A percentile compares a stretch with the other conserved stretches of the same genome.
Conservation (phyloP, 2,329 filamentous ascomycete species). For the Boeremia lycopersici region DNA sequence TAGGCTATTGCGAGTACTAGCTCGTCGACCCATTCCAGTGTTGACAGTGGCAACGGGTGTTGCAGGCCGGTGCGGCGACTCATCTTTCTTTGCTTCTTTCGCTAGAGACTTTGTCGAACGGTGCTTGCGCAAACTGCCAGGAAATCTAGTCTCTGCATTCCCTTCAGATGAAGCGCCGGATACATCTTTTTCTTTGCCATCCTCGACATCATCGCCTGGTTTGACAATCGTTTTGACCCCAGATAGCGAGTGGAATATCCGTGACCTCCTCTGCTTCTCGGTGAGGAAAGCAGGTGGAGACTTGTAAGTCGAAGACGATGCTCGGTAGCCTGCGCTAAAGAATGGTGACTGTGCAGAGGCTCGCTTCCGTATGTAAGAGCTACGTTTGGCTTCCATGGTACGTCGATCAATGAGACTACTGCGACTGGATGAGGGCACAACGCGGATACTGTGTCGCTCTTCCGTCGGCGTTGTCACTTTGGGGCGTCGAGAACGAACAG, state of each 20-base stretch:
- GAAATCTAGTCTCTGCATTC: slow-evolving; percentile 18
- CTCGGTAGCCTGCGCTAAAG: slow-evolving; percentile 45
- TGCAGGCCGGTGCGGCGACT: slow-evolving; percentile 23
- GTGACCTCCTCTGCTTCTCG: slow-evolving; percentile 16
- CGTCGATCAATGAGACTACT: slow-evolving; percentile 47
- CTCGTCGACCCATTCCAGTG: slow-evolving; percentile 16
- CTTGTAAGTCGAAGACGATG: slow-evolving; percentile 40
- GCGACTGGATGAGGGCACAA: slow-evolving; percentile 41
- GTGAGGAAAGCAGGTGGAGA: slow-evolving; percentile 27
- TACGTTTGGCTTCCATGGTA: slow-evolving; percentile 49
- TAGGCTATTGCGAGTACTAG: slow-evolving; percentile 28
- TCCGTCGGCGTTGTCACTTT: slow-evolving; percentile 39
- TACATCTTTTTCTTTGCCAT: slow-evolving; percentile 21
- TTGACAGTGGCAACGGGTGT: slow-evolving; percentile 17
- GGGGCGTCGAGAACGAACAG: slow-evolving; percentile 29
- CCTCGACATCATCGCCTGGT: slow-evolving; percentile 24
- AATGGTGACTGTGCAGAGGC: slow-evolving; percentile 48
- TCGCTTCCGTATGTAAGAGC: slow-evolving; percentile 51
- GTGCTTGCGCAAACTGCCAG: slow-evolving; percentile 34
- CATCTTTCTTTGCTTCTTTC: slow-evolving; percentile 21
- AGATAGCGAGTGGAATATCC: slow-evolving; percentile 11
- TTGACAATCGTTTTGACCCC: slow-evolving; percentile 25
- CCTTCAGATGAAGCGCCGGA: slow-evolving; percentile 19
- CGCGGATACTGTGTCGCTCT: slow-evolving; percentile 48
- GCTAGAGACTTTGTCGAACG: slow-evolving; percentile 20